Evolutionary conservation across 2,329 filamentous ascomycete species (phyloP), one percentile per base, ranked within the genome.

Genomic region (Cytospora chrysosperma): DNA sequence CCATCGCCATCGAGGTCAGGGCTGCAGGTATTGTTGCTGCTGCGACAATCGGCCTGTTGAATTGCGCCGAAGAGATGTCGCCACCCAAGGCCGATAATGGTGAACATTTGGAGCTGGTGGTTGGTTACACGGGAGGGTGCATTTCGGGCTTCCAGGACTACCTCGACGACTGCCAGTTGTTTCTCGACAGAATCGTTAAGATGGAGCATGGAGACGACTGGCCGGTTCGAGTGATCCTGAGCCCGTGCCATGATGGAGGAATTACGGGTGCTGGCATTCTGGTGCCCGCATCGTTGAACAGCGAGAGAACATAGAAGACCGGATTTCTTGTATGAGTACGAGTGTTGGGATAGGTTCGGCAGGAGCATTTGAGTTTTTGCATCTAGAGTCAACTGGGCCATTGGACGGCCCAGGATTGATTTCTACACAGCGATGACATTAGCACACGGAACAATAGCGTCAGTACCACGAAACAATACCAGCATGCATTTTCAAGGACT

Each of bases 61-160:
- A 82, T 8, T 86, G 88, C 59, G 88, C 89, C 0, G 87, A 84
- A 1, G 91, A 93, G 69, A 81, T 94, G 15, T 78, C 72, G 21
- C 2, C n/a, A 19, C 17, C 26, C 21, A 7, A 7, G 51, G 9
- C 8, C 28, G 47, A 43, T 6, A 26, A 12, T 24, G 2, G n/a
- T 5, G 52, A 32, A 21, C 4, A 34, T 12, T 7, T 37, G 21
- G 88, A 91, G 69, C 74, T 94, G 32, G 87, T 91, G 1, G 88
- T 93, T 26, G 91, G 90, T 1, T 93, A 92, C 72, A 92, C 91
- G 0, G 91, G 91, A 34, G 89, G 90, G 8, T 92, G 90, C 70
- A 93, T 93, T 64, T 85, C 87, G n/a, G 86, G 91, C 70, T 92
- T 92, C 70, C 90, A 91, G 55, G 83, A 90, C 69, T 93, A 91